phyloP scores from a whole-genome alignment of 2,329 filamentous ascomycete genomes.

The Calonectria crousiana region DNA sequence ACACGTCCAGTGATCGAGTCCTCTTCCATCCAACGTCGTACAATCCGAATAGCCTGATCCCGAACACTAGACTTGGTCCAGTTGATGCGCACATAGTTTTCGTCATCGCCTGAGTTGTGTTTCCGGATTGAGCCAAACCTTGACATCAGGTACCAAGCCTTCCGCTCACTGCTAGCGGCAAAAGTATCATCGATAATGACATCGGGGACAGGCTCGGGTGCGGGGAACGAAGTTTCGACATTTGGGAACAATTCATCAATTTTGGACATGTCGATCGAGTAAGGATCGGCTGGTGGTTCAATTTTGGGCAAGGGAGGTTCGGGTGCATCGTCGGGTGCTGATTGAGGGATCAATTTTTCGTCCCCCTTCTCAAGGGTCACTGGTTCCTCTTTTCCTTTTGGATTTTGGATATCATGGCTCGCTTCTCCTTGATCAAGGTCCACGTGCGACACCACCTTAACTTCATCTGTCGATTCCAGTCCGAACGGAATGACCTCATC shows the following conservation, averaged over 20 bases:
- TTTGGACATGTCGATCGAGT: slow-evolving; percentile 49
- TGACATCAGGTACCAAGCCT: slow-evolving; percentile 74
- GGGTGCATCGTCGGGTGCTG: background rate
- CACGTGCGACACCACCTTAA: background rate
- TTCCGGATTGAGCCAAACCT: slow-evolving; percentile 69
- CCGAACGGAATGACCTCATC: background rate
- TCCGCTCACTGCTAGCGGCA: slow-evolving; percentile 67
- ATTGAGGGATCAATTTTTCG: background rate
- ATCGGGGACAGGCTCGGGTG: slow-evolving; percentile 57
- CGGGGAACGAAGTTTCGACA: slow-evolving; percentile 37
- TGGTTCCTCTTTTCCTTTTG: background rate
- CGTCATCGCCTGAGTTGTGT: slow-evolving; percentile 68
- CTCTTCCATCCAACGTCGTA: slow-evolving; percentile 75
- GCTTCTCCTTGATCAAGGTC: background rate
- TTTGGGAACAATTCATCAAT: slow-evolving; percentile 50
- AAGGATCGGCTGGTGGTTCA: slow-evolving; percentile 35
- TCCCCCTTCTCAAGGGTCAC: too few species aligned
- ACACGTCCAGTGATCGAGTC: slow-evolving; percentile 68
- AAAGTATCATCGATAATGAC: slow-evolving; percentile 65
- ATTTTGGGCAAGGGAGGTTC: background rate
- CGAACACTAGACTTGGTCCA: slow-evolving; percentile 70
- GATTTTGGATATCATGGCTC: background rate
- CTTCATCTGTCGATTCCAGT: background rate
- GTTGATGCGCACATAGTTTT: slow-evolving; percentile 69
- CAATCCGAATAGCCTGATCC: slow-evolving; percentile 66